Evolutionary conservation across 1,284 basidiomycete species (phyloP).

Genomic region (Uromyces viciae-fabae): DNA sequence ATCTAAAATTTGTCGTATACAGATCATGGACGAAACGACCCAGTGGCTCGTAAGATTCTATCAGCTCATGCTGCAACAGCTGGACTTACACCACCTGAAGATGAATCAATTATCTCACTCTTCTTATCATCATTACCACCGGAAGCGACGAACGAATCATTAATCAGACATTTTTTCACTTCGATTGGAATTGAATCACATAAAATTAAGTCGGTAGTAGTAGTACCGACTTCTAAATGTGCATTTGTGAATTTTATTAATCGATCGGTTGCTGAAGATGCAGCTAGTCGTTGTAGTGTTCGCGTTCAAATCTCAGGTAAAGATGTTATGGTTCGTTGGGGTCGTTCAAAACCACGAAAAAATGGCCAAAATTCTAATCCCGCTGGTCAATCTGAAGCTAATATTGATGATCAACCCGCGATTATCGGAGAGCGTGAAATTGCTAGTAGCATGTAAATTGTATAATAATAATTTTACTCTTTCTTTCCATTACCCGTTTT

Average conservation of each 20-base stretch:
- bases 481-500: neutral
- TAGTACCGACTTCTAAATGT: slow-evolving; percentile 80
- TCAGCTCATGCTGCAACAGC: slow-evolving; percentile 67
- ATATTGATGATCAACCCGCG: neutral
- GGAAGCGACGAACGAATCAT: slow-evolving; percentile 66
- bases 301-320: slow-evolving; percentile 80
- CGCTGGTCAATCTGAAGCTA: neutral
- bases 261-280: slow-evolving; percentile 73
- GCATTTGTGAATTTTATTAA: slow-evolving; percentile 93
- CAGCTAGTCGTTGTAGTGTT: slow-evolving; percentile 77
- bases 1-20: neutral
- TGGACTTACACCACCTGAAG: slow-evolving; percentile 84
- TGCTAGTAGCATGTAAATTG: slow-evolving; percentile 39
- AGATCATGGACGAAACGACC: slow-evolving; percentile 79
- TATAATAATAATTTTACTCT: neutral
- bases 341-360: slow-evolving; percentile 63
- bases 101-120: slow-evolving; percentile 75
- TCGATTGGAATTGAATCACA: slow-evolving; percentile 67
- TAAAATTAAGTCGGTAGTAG: slow-evolving; percentile 75
- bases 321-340: slow-evolving; percentile 78
- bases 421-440: slow-evolving; percentile 40
- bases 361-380: neutral
- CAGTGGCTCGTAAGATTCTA: slow-evolving; percentile 84
- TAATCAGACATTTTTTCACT: slow-evolving; percentile 72
- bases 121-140: slow-evolving; percentile 81